Percentiles rank a stretch among this genome's conserved stretches.
phyloP scores from a whole-genome alignment of 345 rosid species.

The Chamaenerion angustifolium region DNA sequence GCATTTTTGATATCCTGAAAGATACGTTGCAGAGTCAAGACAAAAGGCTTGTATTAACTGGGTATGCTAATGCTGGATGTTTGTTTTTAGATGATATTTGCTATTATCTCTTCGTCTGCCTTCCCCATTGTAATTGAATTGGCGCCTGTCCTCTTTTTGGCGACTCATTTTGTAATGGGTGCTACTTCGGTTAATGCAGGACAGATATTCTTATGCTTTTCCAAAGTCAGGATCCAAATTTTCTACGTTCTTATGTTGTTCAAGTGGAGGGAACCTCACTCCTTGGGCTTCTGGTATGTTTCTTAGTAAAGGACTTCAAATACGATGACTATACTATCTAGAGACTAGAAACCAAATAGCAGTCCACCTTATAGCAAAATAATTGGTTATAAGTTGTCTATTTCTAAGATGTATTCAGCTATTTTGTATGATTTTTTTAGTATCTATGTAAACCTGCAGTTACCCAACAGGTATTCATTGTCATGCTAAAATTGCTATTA shows the following conservation, averaged over 20 bases:
- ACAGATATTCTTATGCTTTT: slow-evolving; percentile 81
- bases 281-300: slow-evolving; percentile 78
- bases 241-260: slow-evolving; percentile 63
- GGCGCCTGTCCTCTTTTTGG: no score
- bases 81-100: background rate
- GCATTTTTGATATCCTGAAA: slow-evolving; percentile 62
- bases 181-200: slow-evolving; percentile 58
- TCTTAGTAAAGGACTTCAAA: slow-evolving; percentile 7
- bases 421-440: no score
- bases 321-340: no score
- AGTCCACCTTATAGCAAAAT: no score
- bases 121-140: background rate
- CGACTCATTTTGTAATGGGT: background rate
- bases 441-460: no score
- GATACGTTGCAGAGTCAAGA: slow-evolving; percentile 64
- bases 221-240: slow-evolving; percentile 57
- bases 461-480: no score
- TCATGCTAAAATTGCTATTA: no score
- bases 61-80: slow-evolving; percentile 29
- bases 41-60: slow-evolving; percentile 68
- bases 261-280: slow-evolving; percentile 57
- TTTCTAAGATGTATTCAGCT: no score
- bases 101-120: background rate
- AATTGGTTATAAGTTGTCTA: no score
- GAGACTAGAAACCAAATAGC: no score